Conservation (phyloP, 306 rosid species). For the Castanea crenata region DNA sequence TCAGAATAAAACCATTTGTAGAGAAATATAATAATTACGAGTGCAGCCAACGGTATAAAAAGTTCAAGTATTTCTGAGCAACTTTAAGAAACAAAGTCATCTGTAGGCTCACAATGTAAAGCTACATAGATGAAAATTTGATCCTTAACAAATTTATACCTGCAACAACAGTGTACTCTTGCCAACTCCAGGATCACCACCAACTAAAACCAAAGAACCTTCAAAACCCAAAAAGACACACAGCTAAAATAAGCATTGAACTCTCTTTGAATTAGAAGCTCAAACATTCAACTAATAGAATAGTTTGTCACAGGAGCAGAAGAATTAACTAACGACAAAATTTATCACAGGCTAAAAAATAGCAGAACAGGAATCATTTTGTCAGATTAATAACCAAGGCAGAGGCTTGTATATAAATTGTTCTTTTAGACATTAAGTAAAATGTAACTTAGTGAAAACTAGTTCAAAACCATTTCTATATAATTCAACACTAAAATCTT, state of each 20-base stretch:
- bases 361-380: neutral
- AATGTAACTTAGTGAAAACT: neutral
- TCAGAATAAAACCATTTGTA: neutral
- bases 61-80: neutral
- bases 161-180: constrained; percentile 93
- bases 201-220: constrained; percentile 85
- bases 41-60: neutral
- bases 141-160: constrained; percentile 42
- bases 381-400: neutral
- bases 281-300: neutral
- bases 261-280: neutral
- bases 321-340: neutral
- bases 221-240: constrained; percentile 32
- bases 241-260: constrained; percentile 19
- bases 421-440: neutral
- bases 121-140: neutral
- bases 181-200: constrained; percentile 99
- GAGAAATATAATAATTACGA: neutral
- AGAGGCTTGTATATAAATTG: neutral
- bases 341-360: neutral
- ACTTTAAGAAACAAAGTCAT: neutral
- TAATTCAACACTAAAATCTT: neutral
- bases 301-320: neutral
- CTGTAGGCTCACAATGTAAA: neutral
- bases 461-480: neutral